These are phyloP conservation scores for Massospora cicadina DNA, from an alignment of 371 early-diverging fungal species.

Conservation along the genomic window DNA sequence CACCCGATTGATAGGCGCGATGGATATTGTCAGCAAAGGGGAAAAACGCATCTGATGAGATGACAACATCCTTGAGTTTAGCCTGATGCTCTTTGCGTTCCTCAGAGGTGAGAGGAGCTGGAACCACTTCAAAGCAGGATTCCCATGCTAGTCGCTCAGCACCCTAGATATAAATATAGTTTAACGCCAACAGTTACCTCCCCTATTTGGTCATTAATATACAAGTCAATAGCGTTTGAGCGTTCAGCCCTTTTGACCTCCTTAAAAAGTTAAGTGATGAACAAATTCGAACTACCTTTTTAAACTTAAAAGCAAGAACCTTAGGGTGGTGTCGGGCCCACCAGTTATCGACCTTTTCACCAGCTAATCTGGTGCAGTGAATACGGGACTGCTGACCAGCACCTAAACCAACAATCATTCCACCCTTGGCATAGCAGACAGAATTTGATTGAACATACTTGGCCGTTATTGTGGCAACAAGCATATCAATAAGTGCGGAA, in stretches of 20 bases:
- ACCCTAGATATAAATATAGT: constrained; percentile 18
- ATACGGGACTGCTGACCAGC: constrained; percentile 97
- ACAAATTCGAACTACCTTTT: constrained; percentile 19
- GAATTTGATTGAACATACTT: constrained; percentile 98
- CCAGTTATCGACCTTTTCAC: constrained; percentile 97
- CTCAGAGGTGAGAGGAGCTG: constrained; percentile 53
- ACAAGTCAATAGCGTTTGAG: constrained; percentile 93
- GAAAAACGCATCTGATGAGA: constrained; percentile 95
- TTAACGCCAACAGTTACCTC: constrained; percentile 17
- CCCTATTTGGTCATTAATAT: constrained; percentile 69
- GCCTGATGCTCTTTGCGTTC: constrained; percentile 65
- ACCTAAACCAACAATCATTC: constrained; percentile 94
- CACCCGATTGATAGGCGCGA: constrained; percentile 74
- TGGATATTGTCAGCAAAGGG: constrained; percentile 93
- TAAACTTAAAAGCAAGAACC: constrained; percentile 70
- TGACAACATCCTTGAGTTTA: constrained; percentile 48
- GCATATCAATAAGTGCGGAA: constrained; percentile 58
- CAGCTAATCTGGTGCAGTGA: constrained; percentile 95
- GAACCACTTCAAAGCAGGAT: constrained; percentile 56
- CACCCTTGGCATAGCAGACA: constrained; percentile 92
- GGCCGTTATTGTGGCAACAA: constrained; percentile 90
- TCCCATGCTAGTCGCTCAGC: constrained; percentile 64
- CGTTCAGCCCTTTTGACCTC: constrained; percentile 83
- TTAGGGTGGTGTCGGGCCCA: constrained; percentile 92
- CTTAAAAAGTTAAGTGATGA: constrained; percentile 6